Percentiles rank a stretch among this genome's conserved stretches.
These are phyloP conservation scores for Apiospora arundinis DNA, from an alignment of 2,329 filamentous ascomycete genomes.

Conservation along the genomic window DNA sequence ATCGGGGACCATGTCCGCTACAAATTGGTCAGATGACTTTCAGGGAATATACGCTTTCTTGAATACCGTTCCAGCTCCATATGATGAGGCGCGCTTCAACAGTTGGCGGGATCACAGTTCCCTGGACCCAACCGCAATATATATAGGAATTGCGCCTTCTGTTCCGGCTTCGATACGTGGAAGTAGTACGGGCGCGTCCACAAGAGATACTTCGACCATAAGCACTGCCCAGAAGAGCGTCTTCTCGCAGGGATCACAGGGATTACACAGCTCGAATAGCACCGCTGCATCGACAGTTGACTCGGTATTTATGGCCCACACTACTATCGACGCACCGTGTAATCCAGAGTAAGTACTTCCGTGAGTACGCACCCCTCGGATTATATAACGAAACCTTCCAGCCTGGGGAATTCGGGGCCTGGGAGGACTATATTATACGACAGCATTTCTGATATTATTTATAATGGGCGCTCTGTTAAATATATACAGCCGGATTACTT, in stretches of 20 bases:
- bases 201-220: background rate
- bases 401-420: conserved; percentile 45
- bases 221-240: background rate
- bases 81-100: background rate
- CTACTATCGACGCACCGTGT: background rate
- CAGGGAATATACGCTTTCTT: background rate
- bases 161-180: background rate
- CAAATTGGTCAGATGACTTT: no score
- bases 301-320: background rate
- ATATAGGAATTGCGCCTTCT: background rate
- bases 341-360: conserved; percentile 36
- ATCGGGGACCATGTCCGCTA: no score
- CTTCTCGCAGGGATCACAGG: background rate
- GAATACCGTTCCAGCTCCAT: background rate
- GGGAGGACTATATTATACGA: conserved; percentile 53
- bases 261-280: background rate
- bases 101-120: background rate
- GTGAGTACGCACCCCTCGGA: conserved; percentile 50
- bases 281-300: background rate
- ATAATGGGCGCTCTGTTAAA: conserved; percentile 29
- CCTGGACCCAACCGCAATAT: background rate
- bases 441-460: conserved; percentile 45
- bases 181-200: background rate
- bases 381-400: conserved; percentile 47
- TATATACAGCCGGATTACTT: conserved; percentile 87